phyloP scores from a whole-genome alignment of 139 green algal species.

The Marvania coccoides region DNA sequence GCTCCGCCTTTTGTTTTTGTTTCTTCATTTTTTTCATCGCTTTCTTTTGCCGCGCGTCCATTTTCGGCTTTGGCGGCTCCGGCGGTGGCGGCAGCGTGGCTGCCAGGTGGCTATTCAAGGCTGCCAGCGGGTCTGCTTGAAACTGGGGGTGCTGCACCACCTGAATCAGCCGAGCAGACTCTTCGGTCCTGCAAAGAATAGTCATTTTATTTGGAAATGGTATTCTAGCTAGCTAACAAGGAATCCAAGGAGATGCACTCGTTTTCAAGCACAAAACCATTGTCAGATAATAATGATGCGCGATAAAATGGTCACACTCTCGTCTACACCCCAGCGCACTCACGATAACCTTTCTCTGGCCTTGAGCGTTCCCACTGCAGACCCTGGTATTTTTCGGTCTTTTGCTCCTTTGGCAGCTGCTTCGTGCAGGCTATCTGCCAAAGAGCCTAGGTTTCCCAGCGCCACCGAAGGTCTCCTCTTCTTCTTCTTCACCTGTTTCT shows the following conservation, averaged over 20 bases:
- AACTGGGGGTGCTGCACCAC: slow-evolving; percentile 43
- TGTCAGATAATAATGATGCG: no score
- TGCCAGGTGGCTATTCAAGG: slow-evolving; percentile 34
- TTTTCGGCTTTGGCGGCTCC: background rate
- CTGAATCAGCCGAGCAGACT: slow-evolving; percentile 27
- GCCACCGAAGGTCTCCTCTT: background rate
- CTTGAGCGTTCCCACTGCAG: no score
- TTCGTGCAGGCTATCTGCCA: background rate
- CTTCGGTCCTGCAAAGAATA: slow-evolving; percentile 4
- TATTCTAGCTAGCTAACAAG: no score
- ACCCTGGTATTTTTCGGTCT: no score
- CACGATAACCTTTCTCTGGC: no score
- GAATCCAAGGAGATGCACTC: no score
- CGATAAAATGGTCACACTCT: no score
- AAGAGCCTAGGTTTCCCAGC: background rate
- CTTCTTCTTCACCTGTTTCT: no score
- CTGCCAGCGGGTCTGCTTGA: slow-evolving; percentile 32
- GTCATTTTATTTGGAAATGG: no score
- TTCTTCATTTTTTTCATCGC: background rate
- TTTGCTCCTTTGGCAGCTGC: no score
- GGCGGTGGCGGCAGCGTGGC: slow-evolving; percentile 34
- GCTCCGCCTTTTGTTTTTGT: background rate
- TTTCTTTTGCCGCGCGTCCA: background rate
- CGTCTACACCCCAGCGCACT: no score
- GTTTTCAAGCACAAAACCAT: no score